phyloP scores from a whole-genome alignment of 176 grass and related monocot genomes.

The Zizania latifolia region DNA sequence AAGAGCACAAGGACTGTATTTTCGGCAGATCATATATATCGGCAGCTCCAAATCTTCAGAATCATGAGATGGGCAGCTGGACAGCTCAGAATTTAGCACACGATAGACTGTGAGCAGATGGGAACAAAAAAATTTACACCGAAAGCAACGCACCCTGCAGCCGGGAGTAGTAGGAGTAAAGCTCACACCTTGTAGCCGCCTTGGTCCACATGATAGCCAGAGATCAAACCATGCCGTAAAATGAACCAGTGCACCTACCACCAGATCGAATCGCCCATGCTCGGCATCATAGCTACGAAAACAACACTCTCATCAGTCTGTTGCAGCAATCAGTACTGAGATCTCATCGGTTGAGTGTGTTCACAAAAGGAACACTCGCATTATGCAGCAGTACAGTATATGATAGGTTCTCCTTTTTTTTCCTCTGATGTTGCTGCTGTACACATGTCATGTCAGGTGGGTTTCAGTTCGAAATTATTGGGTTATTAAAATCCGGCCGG shows the following conservation, averaged over 20 bases:
- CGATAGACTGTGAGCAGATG: neutral
- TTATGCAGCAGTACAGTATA: neutral
- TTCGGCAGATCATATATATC: slow-evolving; percentile 17
- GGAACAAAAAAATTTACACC: too few species aligned
- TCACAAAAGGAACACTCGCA: neutral
- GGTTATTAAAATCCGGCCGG: too few species aligned
- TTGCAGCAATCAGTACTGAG: neutral
- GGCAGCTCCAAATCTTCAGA: neutral
- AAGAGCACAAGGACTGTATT: slow-evolving; percentile 21
- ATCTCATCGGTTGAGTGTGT: too few species aligned
- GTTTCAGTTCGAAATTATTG: slow-evolving; percentile 32
- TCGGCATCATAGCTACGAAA: too few species aligned
- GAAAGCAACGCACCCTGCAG: neutral
- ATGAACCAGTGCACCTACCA: neutral
- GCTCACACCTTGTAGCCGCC: neutral
- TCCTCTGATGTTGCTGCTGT: neutral
- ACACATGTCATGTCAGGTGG: slow-evolving; percentile 25
- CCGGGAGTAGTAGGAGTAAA: slow-evolving; percentile 5
- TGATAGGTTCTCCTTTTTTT: neutral
- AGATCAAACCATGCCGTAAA: neutral
- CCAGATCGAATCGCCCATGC: too few species aligned
- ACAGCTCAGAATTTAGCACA: slow-evolving; percentile 5
- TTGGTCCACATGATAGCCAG: neutral
- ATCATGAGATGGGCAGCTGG: neutral
- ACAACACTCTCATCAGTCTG: neutral